A percentile compares a stretch with the other conserved stretches of the same genome.
phyloP scores from a whole-genome alignment of 164 flowering plant genomes.

The Chloranthus sessilifolius region DNA sequence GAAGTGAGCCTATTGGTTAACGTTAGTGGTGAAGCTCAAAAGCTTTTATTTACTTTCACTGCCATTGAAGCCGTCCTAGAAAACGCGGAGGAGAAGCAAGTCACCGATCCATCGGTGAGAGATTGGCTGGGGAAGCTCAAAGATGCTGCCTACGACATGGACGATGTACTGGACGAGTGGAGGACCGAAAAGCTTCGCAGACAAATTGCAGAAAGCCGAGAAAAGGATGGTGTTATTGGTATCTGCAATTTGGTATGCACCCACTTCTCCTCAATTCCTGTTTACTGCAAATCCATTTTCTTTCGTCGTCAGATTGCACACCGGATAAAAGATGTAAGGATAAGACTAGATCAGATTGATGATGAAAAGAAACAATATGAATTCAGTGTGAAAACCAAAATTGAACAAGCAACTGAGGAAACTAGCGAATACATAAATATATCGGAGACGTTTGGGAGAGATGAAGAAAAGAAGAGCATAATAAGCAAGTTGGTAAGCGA shows the following conservation, averaged over 20 bases:
- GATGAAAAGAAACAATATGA: neutral
- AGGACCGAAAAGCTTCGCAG: no score
- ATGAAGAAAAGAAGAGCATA: neutral
- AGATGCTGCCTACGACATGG: neutral
- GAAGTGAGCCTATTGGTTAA: no score
- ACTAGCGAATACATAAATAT: neutral
- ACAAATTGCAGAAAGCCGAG: no score
- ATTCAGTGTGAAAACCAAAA: neutral
- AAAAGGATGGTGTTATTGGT: no score
- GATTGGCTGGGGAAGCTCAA: neutral
- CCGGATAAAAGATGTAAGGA: neutral
- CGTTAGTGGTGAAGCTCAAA: neutral
- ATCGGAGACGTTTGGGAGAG: neutral
- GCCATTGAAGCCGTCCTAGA: neutral
- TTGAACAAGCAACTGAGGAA: neutral
- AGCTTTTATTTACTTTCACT: neutral
- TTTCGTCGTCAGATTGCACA: neutral
- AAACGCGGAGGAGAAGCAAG: neutral
- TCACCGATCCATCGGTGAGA: neutral
- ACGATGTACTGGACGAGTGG: neutral
- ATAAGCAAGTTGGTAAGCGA: neutral
- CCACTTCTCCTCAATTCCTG: neutral
- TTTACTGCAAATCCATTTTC: neutral
- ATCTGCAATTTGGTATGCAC: neutral
- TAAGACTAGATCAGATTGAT: neutral